These are phyloP conservation scores for Polygonum maritimum DNA, from an alignment of 148 eudicot genomes.

Conservation along the genomic window DNA sequence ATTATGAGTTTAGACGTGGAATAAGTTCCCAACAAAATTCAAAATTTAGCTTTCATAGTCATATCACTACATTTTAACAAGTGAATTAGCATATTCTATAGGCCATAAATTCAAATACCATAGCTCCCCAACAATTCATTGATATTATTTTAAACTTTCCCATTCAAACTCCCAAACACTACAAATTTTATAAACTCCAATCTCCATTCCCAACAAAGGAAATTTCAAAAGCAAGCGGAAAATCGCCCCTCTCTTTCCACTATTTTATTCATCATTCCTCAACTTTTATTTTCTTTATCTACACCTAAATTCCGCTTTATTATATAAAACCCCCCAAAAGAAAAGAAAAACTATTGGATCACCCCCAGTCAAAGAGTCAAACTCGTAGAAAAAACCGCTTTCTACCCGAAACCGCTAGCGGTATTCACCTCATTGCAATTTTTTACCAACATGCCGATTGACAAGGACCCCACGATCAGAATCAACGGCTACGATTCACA, in stretches of 20 bases:
- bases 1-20: too few relatives aligned
- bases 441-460: neutral
- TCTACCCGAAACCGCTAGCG: neutral
- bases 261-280: neutral
- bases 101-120: too few relatives aligned
- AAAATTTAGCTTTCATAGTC: too few relatives aligned
- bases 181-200: too few relatives aligned
- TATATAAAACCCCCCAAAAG: neutral
- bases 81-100: too few relatives aligned
- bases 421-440: neutral
- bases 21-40: too few relatives aligned
- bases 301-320: neutral
- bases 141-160: too few relatives aligned
- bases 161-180: too few relatives aligned
- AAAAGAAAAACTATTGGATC: neutral
- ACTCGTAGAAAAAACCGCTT: neutral
- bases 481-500: neutral
- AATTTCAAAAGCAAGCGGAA: neutral
- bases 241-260: too few relatives aligned
- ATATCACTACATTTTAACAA: too few relatives aligned
- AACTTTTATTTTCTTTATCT: neutral
- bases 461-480: conserved; percentile 1
- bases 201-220: neutral
- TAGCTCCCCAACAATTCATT: too few relatives aligned
- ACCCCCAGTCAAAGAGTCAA: conserved; percentile 5